Evolutionary conservation across 306 rosid genomes (phyloP), one percentile per base, ranked within the genome.

Genomic region (Vigna mungo): DNA sequence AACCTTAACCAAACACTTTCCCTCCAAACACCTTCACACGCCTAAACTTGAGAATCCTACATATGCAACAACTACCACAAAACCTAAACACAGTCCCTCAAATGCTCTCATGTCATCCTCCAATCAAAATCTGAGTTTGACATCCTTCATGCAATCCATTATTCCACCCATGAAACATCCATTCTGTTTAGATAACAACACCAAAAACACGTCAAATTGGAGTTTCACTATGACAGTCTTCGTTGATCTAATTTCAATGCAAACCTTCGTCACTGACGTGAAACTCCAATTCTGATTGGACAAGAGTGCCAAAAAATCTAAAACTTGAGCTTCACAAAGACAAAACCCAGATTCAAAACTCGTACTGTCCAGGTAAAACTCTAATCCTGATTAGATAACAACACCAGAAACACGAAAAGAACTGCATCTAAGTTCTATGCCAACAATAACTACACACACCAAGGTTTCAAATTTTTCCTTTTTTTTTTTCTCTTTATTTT

Each of bases 41-140:
- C 62, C 76, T 87, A 84, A 84, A 82, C 74, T 3, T 46, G 25
- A 32, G 60, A 80, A 79, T 80, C 70, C 49, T 70, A 54, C 55
- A 68, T 13, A 44, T n/a, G 27, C 71, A 43, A 54, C 62, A 67
- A 9, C 20, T 36, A 21, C 59, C 39, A 60, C 21, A 49, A 20
- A 70, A 60, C 30, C 23, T 11, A 74, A 6, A 72, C 52, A 0
- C 23, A 32, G 44, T 32, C 15, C 21, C 67, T 25, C 44, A 60
- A 3, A 61, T 61, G 23, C 68, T 34, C 36, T 32, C 13, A 61
- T 3, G 6, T 1, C 44, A 14, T 60, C 6, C 23, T 61, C 68
- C 46, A 34, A 61, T 34, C 14, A 61, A 32, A 15, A 32, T 16
- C 9, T 15, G 23, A 32, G 23, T 32, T 34, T 58, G 4, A 56